phyloP scores from a whole-genome alignment of 2,329 filamentous ascomycete genomes.

The Cytospora schulzeri region DNA sequence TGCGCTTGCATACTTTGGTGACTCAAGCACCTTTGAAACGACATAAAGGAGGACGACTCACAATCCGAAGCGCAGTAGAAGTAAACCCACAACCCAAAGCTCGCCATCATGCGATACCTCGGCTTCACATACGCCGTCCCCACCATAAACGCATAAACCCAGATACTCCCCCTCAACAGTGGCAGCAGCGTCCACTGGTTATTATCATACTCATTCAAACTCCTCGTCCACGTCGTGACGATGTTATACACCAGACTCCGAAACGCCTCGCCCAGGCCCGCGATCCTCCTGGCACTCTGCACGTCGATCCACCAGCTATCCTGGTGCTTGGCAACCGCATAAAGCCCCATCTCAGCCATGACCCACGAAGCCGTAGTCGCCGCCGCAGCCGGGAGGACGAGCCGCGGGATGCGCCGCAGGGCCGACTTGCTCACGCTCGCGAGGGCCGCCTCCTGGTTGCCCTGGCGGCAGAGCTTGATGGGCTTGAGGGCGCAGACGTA shows the following conservation, averaged over 20 bases:
- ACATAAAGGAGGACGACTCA: conserved; percentile 34
- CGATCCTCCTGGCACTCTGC: conserved; percentile 47
- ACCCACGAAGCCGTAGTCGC: conserved; percentile 59
- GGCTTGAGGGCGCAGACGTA: conserved; percentile 67
- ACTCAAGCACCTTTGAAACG: too few species aligned
- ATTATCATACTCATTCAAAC: conserved; percentile 55
- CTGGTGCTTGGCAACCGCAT: conserved; percentile 55
- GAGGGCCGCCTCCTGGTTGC: conserved; percentile 56
- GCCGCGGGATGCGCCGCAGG: conserved; percentile 58
- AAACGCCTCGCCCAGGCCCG: conserved; percentile 45
- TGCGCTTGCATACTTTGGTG: neutral
- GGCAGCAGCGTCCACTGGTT: conserved; percentile 62
- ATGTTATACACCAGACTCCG: conserved; percentile 48
- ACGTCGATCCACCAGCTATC: conserved; percentile 62
- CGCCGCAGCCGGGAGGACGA: conserved; percentile 59
- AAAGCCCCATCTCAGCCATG: conserved; percentile 57
- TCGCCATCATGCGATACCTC: conserved; percentile 50
- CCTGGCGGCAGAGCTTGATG: conserved; percentile 55
- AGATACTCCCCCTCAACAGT: conserved; percentile 56
- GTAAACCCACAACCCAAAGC: conserved; percentile 51
- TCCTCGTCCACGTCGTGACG: conserved; percentile 53
- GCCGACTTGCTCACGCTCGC: conserved; percentile 57
- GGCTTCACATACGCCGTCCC: conserved; percentile 53
- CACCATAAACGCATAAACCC: conserved; percentile 56
- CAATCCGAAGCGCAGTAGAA: conserved; percentile 45